Base-by-base conservation (phyloP, 495 filamentous ascomycete species). In the Neurospora discreta region DNA sequence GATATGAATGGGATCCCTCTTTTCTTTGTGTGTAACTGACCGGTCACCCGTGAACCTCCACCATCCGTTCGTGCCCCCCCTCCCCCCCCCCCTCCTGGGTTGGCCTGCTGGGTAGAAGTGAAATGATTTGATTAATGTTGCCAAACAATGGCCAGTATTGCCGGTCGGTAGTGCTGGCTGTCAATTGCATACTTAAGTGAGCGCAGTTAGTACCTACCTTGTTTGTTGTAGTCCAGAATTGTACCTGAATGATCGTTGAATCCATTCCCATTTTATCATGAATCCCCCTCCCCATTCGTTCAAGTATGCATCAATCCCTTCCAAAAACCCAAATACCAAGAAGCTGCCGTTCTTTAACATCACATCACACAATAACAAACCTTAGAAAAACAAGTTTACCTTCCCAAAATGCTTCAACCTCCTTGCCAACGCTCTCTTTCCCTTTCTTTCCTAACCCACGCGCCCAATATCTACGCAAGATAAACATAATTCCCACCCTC, bases 401-500 rank as follows among this genome's bases (percentile, higher is more conserved):
- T 52, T 52, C 10, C 44, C 44, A 20, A 46, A 52, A 52, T 20
- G 44, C 44, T 26, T 52, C 44, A 20, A 26, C 6, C 44, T 23
- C 20, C 10, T 11, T 52, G 20, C n/a, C n/a, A n/a, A 52, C 44
- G 44, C 20, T 52, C n/a, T 36, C 33, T 36, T 36, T 36, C 33
- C 33, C 33, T 36, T 36, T 5, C 33, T 36, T 36, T 36, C 33
- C 33, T 6, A 52, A 13, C 10, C 43, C 10, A 58, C 52, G 16
- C 52, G 7, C 13, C 2, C 23, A 3, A 5, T 15, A 11, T 60
- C 26, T 68, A 98, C 71, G 95, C 93, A 72, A 97, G 83, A 76
- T 98, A 98, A 52, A 82, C 85, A 80, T 98, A 98, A 43, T 82
- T 83, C 43, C 89, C 89, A n/a, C 83, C 89, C 68, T 95, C 93